Base-by-base conservation (phyloP, 2,329 filamentous ascomycete species). In the Cadophora gregata region DNA sequence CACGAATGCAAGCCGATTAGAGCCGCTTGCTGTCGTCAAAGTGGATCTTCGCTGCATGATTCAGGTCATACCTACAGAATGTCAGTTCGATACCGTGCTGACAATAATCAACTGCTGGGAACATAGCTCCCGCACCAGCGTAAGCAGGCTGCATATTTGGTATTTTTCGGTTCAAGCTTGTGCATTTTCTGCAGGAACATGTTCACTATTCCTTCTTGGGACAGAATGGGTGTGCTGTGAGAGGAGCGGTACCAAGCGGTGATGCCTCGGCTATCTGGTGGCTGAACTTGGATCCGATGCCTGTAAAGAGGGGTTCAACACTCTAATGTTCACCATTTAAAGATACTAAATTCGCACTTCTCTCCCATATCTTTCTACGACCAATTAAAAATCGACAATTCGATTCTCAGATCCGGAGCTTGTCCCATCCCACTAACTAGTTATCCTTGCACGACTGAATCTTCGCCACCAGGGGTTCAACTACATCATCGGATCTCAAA, bases 401-500 rank as follows among this genome's bases (percentile, higher is more conserved):
- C 21, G 6, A 19, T 45, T 45, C 2, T 45, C 9, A 58, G 42
- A 9, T 14, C 31, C 33, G 55, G 42, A 38, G 4, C 16, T 56
- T 38, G 6, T 25, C n/a, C 33, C n/a, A 3, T 38, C 25, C 14
- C 14, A 27, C 2, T n/a, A n/a, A 8, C 3, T 21, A 19, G 16
- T 12, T 56, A 58, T 42, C 55, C 55, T 33, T 58, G 55, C 33
- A 27, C 31, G n/a, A 21, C n/a, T 38, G 19, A 16, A 16, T 42
- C 42, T 21, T 47, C 10, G 42, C 58, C 58, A 48, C 58, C 36
- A 47, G 21, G 16, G 24, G 38, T 36, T 60, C 58, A 60, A 60
- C 58, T 19, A 60, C 58, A 60, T 60, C 58, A 60, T 60, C 58
- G 58, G 38, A 29, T 21, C 38, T 38, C 16, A 19, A 31, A 24